These are phyloP conservation scores for Malus orientalis DNA, from an alignment of 306 rosid species.

Conservation along the genomic window DNA sequence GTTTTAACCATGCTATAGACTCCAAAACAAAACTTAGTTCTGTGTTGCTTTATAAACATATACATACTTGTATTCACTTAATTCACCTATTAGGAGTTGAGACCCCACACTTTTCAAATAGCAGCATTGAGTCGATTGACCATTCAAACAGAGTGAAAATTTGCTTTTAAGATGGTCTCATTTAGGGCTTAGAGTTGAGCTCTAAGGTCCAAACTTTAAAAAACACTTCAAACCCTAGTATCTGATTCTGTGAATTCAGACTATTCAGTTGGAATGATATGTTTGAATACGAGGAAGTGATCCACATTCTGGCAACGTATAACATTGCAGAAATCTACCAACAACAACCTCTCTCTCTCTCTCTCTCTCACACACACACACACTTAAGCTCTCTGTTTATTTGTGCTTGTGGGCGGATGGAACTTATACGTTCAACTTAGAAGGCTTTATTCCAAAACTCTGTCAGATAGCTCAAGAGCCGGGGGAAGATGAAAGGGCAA, in stretches of 20 bases:
- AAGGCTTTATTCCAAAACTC: constrained; percentile 68
- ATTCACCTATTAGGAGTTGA: not conserved
- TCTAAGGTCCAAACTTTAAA: not conserved
- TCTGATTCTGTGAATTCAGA: not conserved
- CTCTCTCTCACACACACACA: not conserved
- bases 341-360: not conserved
- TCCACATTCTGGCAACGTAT: not conserved
- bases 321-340: not conserved
- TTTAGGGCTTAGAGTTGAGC: not conserved
- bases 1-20: too few species aligned
- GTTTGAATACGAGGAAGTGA: not conserved
- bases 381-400: not conserved
- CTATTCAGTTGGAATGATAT: not conserved
- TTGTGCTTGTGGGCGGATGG: constrained; percentile 35
- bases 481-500: constrained; percentile 59
- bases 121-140: not conserved
- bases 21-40: too few species aligned
- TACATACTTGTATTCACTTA: too few species aligned
- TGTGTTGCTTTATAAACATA: too few species aligned
- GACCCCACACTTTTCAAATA: not conserved
- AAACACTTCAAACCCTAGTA: not conserved
- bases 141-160: not conserved
- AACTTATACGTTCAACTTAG: constrained; percentile 70
- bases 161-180: not conserved
- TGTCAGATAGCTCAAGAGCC: constrained; percentile 82